phyloP scores from a whole-genome alignment of 192 early-diverging fungal genomes.

The Entomortierella chlamydospora region DNA sequence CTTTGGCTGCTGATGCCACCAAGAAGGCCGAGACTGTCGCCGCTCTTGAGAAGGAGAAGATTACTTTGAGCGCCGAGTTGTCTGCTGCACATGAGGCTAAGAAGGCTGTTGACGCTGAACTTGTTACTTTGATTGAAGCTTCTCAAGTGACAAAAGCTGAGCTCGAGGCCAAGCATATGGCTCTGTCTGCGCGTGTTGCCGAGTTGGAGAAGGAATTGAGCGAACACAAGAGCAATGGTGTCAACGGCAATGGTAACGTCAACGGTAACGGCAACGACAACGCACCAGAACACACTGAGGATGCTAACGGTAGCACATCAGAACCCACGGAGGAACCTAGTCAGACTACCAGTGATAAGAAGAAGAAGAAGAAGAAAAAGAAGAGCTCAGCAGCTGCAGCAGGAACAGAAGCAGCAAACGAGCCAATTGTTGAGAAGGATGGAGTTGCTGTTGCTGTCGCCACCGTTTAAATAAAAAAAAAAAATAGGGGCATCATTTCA shows the following conservation, averaged over 20 bases:
- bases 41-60: slow-evolving; percentile 5
- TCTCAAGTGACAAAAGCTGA: slow-evolving; percentile 10
- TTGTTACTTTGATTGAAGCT: slow-evolving; percentile 22
- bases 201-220: slow-evolving; percentile 36
- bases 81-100: slow-evolving; percentile 17
- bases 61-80: background rate
- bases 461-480: slow-evolving; percentile 14
- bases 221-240: slow-evolving; percentile 18
- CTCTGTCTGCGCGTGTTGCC: slow-evolving; percentile 18
- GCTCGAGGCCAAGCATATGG: slow-evolving; percentile 15
- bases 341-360: too few species aligned
- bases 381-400: too few species aligned
- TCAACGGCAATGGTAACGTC: background rate
- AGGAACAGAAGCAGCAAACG: too few species aligned
- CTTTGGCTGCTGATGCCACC: background rate
- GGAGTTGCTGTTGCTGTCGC: slow-evolving; percentile 45
- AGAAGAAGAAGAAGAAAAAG: slow-evolving; percentile 13
- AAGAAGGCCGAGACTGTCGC: slow-evolving; percentile 7
- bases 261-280: background rate
- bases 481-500: too few species aligned
- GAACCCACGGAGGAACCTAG: slow-evolving; percentile 5
- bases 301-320: background rate
- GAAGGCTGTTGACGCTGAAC: slow-evolving; percentile 15
- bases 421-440: slow-evolving; percentile 31
- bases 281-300: background rate